These are phyloP conservation scores for Vinca minor DNA, from an alignment of 257 asterid genomes.

Conservation along the genomic window DNA sequence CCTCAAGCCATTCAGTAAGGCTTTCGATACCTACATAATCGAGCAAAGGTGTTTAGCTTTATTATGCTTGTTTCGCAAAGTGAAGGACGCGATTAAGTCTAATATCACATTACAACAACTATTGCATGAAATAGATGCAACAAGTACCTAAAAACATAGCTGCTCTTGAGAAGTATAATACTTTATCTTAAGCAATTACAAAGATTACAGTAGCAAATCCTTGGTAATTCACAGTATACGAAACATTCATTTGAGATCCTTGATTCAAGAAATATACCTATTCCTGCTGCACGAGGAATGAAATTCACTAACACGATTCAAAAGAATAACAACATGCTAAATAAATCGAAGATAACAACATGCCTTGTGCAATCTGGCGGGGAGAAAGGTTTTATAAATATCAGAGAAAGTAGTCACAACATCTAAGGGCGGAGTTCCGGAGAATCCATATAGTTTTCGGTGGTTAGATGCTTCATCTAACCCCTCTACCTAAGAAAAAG, in stretches of 20 bases:
- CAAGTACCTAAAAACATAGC: slow-evolving; percentile 10
- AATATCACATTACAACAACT: neutral
- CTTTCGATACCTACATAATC: slow-evolving; percentile 41
- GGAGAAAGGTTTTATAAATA: slow-evolving; percentile 42
- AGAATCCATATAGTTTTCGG: slow-evolving; percentile 48
- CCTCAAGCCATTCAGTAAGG: slow-evolving; percentile 62
- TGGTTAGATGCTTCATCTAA: slow-evolving; percentile 32
- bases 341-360: slow-evolving; percentile 16
- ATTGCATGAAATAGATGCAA: neutral
- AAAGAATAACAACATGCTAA: slow-evolving; percentile 8
- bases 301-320: slow-evolving; percentile 9
- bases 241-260: slow-evolving; percentile 64
- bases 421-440: slow-evolving; percentile 53
- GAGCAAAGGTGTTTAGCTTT: neutral
- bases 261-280: slow-evolving; percentile 64
- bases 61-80: too few species aligned
- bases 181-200: slow-evolving; percentile 59
- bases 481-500: slow-evolving; percentile 49
- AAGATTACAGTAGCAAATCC: slow-evolving; percentile 46
- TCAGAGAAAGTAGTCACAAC: slow-evolving; percentile 45
- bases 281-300: slow-evolving; percentile 37
- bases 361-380: slow-evolving; percentile 55
- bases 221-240: slow-evolving; percentile 37
- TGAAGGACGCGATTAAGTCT: too few species aligned
- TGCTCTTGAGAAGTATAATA: slow-evolving; percentile 15